Conservation (phyloP, 352 stramenopile genomes). For the Pythium insidiosum region DNA sequence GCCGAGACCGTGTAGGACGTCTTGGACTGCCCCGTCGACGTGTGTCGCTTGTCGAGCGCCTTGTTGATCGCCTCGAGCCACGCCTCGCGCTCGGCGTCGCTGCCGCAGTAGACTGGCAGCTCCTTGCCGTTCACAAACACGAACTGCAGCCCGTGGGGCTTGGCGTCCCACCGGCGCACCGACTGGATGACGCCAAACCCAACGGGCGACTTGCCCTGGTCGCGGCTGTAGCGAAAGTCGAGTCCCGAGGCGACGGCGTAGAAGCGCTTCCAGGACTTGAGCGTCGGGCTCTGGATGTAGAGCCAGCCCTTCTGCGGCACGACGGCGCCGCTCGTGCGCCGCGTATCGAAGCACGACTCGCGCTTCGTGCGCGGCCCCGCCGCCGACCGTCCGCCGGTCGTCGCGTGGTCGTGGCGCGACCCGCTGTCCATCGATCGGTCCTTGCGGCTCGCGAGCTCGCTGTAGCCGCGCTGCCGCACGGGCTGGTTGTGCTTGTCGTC, state of each 20-base stretch:
- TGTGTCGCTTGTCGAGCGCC: conserved; percentile 46
- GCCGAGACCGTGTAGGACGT: conserved; percentile 64
- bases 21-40: conserved; percentile 42
- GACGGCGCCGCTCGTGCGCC: conserved; percentile 37
- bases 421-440: conserved; percentile 7
- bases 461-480: conserved; percentile 40
- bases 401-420: conserved; percentile 20
- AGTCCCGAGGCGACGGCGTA: conserved; percentile 60
- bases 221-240: conserved; percentile 73
- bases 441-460: conserved; percentile 25
- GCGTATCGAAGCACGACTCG: conserved; percentile 63
- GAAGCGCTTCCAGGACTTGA: conserved; percentile 65
- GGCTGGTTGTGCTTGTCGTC: conserved; percentile 2
- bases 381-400: conserved; percentile 12
- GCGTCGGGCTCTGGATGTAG: conserved; percentile 46
- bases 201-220: conserved; percentile 48
- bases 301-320: conserved; percentile 62
- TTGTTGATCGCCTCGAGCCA: conserved; percentile 43
- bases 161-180: conserved; percentile 29
- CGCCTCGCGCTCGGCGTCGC: conserved; percentile 31
- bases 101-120: conserved; percentile 39
- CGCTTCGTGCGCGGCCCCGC: conserved; percentile 1
- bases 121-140: conserved; percentile 35
- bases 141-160: conserved; percentile 40
- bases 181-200: conserved; percentile 53